Percentiles rank a stretch among this genome's conserved stretches.
phyloP scores from a whole-genome alignment of 2,329 filamentous ascomycete genomes.

The Scorias spongiosa region DNA sequence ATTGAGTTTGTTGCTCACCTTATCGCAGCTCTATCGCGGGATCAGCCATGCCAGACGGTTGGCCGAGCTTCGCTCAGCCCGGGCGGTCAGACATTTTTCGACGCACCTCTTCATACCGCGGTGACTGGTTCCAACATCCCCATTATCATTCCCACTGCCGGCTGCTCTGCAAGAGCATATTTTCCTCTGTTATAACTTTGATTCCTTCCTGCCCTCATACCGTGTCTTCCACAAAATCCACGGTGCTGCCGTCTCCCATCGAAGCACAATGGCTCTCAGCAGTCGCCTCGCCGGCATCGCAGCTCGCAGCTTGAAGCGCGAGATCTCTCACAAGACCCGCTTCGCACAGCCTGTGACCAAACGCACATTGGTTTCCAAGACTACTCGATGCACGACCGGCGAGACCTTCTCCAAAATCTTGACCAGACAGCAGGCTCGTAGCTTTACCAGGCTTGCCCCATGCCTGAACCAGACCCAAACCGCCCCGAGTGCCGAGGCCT shows the following conservation, averaged over 20 bases:
- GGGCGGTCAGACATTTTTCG: background rate
- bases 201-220: background rate
- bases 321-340: slow-evolving; percentile 14
- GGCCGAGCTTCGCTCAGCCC: background rate
- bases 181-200: background rate
- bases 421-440: slow-evolving; percentile 11
- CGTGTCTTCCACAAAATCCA: background rate
- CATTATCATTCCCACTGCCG: background rate
- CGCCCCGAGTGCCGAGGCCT: slow-evolving; percentile 70
- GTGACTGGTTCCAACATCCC: background rate
- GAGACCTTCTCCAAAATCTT: slow-evolving; percentile 5
- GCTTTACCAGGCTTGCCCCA: slow-evolving; percentile 10
- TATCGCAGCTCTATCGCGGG: background rate
- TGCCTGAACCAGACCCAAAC: slow-evolving; percentile 38
- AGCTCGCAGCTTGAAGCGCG: slow-evolving; percentile 15
- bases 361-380: slow-evolving; percentile 16
- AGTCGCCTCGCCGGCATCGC: slow-evolving; percentile 17
- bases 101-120: background rate
- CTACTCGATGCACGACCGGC: slow-evolving; percentile 6
- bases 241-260: background rate
- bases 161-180: no score
- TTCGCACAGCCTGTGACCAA: slow-evolving; percentile 9
- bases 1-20: background rate
- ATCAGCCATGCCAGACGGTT: background rate
- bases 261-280: slow-evolving; percentile 18